Conservation (phyloP, 805 yeast species). For the Schwanniomyces yamadae region DNA sequence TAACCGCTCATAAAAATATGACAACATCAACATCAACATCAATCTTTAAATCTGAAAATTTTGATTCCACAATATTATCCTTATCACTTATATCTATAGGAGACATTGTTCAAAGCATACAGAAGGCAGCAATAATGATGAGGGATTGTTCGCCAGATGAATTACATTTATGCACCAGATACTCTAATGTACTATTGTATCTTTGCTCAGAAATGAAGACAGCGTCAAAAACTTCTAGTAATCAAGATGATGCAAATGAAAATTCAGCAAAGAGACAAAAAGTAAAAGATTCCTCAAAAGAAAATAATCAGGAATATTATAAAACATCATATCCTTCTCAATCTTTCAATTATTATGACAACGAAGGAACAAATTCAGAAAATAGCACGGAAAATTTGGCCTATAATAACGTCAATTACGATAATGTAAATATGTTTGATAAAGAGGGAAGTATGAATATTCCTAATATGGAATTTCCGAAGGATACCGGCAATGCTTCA, state of each 20-base stretch:
- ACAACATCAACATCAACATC: constrained; percentile 13
- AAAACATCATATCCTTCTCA: neutral
- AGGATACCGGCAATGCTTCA: constrained; percentile 9
- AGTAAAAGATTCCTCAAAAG: neutral
- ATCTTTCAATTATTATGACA: neutral
- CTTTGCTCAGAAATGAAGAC: constrained; percentile 72
- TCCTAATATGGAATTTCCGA: constrained; percentile 8
- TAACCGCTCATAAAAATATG: constrained; percentile 46
- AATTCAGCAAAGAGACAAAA: constrained; percentile 3
- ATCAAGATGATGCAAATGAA: constrained; percentile 3
- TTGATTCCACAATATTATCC: constrained; percentile 52
- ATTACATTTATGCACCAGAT: constrained; percentile 76
- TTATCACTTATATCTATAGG: constrained; percentile 67
- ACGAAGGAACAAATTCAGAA: too few relatives aligned
- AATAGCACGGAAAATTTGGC: neutral
- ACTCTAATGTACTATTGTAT: constrained; percentile 73
- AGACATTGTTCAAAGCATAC: constrained; percentile 66
- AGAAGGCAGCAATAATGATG: constrained; percentile 68
- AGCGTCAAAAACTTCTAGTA: constrained; percentile 26
- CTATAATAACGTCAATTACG: constrained; percentile 3
- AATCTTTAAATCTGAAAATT: constrained; percentile 21
- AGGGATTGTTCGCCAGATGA: constrained; percentile 89
- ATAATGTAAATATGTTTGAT: constrained; percentile 2
- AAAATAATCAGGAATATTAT: neutral
- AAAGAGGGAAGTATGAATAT: neutral